Evolutionary conservation across 495 filamentous ascomycete genomes (phyloP).

Genomic region (Penicillium antarcticum): DNA sequence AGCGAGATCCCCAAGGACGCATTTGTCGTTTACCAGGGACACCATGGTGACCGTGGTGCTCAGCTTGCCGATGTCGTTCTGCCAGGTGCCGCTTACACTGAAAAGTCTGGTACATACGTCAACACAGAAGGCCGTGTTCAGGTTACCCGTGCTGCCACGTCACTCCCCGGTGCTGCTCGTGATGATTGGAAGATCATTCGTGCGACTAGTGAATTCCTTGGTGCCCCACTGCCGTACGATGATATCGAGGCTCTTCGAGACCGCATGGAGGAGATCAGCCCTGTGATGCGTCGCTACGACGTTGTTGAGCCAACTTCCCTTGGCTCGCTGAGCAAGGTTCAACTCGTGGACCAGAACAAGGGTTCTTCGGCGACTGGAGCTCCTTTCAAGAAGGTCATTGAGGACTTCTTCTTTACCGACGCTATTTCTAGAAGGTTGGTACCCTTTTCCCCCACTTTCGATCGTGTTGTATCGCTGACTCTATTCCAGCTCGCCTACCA

Average conservation of each 20-base stretch:
- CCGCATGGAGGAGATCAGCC: constrained; percentile 92
- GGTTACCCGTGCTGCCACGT: constrained; percentile 83
- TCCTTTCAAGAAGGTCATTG: constrained; percentile 76
- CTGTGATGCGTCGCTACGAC: constrained; percentile 84
- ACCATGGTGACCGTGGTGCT: constrained; percentile 92
- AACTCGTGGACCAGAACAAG: constrained; percentile 94
- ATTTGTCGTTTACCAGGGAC: constrained; percentile 96
- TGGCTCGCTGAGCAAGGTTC: constrained; percentile 74
- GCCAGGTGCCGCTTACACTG: constrained; percentile 91
- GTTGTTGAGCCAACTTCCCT: constrained; percentile 76
- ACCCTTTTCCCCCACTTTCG: not conserved
- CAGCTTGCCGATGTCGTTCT: constrained; percentile 92
- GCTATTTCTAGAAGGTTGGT: constrained; percentile 86
- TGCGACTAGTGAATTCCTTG: constrained; percentile 86
- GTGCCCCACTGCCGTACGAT: constrained; percentile 83
- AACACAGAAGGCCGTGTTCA: constrained; percentile 97
- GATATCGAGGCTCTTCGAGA: constrained; percentile 82
- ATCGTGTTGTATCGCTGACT: constrained; percentile 26
- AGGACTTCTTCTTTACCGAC: constrained; percentile 98
- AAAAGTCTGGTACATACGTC: constrained; percentile 94
- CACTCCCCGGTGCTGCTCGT: constrained; percentile 79
- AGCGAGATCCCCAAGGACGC: constrained; percentile 87
- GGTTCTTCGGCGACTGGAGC: constrained; percentile 62
- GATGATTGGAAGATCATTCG: constrained; percentile 99
- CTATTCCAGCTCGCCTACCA: constrained; percentile 76